Base-by-base conservation (phyloP, 2,329 filamentous ascomycete species). In the Fusarium sp. region DNA sequence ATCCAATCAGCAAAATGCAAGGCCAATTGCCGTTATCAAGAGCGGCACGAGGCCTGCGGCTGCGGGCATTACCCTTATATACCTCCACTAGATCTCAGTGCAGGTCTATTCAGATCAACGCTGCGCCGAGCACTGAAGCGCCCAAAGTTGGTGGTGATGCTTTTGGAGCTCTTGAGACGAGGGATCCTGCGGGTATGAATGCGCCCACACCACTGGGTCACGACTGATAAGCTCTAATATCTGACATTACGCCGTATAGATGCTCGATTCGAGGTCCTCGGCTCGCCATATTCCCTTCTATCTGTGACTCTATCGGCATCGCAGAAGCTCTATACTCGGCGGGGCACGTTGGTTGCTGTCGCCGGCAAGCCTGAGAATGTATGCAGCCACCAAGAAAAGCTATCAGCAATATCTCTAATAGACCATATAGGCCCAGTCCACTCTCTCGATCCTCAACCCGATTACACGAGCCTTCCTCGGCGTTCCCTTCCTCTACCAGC, bases 401-500 rank as follows among this genome's bases (percentile, higher is more conserved):
- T 25, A 14, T 18, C n/a, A 44, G n/a, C 50, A 59, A 30, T 25
- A 23, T 49, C 46, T 11, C 49, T 70, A 54, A 53, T 34, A 19
- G 10, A 16, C 26, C 14, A 18, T 1, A 23, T 74, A 97, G 93
- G 91, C 93, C 18, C 88, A 97, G 80, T 98, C 96, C 3, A 97
- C 93, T 0, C 87, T 99, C 62, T 94, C 94, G 45, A 81, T 98
- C 53, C 88, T 98, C 58, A 91, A 94, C 64, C 96, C 96, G 18
- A 86, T 97, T 76, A 88, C 90, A 62, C 90, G 96, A 79, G 91
- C 91, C 25, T 81, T 90, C 49, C 87, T 97, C 28, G 93, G 94
- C 71, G 91, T 98, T 52, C 96, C 96, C 2, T 99, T 99, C 81
- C 86, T 99, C 65, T 98, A 98, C 82, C 95, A 98, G 82, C 85